Percentiles rank a stretch among this genome's conserved stretches.
These are phyloP conservation scores for Marasmius tenuissimus DNA, from an alignment of 1,284 basidiomycete genomes.

Conservation along the genomic window DNA sequence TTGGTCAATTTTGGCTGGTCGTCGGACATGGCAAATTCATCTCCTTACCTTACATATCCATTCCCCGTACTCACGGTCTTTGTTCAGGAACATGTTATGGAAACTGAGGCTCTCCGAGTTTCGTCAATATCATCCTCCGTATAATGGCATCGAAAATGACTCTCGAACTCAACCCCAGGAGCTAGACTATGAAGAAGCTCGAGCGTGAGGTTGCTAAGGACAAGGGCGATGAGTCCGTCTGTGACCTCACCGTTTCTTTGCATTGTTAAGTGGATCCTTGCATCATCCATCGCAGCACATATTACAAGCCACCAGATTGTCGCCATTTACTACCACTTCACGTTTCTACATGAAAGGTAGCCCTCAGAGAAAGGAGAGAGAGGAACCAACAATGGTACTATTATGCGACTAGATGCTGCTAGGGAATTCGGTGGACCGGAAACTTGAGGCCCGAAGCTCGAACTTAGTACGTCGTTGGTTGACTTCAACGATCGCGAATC, in stretches of 20 bases:
- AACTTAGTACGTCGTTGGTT: too few species aligned
- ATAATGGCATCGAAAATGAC: slow-evolving; percentile 99
- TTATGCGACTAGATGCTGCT: too few species aligned
- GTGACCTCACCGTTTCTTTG: slow-evolving; percentile 97
- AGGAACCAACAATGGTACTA: too few species aligned
- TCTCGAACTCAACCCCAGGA: slow-evolving; percentile 93
- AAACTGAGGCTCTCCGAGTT: slow-evolving; percentile 97
- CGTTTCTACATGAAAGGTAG: too few species aligned
- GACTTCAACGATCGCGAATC: too few species aligned
- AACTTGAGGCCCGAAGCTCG: too few species aligned
- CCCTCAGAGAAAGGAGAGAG: too few species aligned
- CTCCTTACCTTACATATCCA: neutral
- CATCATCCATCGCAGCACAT: too few species aligned
- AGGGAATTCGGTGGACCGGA: too few species aligned
- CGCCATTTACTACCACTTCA: too few species aligned
- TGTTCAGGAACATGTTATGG: slow-evolving; percentile 94
- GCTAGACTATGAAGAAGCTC: slow-evolving; percentile 96
- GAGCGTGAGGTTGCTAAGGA: slow-evolving; percentile 94
- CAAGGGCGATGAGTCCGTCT: slow-evolving; percentile 98
- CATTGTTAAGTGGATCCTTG: too few species aligned
- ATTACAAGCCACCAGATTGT: too few species aligned
- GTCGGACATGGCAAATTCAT: slow-evolving; percentile 84
- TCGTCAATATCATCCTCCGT: slow-evolving; percentile 99
- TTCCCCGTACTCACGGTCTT: slow-evolving; percentile 18
- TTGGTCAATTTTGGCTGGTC: slow-evolving; percentile 99